These are phyloP conservation scores for Macadamia integrifolia DNA, from an alignment of 164 flowering plant genomes.

Conservation along the genomic window DNA sequence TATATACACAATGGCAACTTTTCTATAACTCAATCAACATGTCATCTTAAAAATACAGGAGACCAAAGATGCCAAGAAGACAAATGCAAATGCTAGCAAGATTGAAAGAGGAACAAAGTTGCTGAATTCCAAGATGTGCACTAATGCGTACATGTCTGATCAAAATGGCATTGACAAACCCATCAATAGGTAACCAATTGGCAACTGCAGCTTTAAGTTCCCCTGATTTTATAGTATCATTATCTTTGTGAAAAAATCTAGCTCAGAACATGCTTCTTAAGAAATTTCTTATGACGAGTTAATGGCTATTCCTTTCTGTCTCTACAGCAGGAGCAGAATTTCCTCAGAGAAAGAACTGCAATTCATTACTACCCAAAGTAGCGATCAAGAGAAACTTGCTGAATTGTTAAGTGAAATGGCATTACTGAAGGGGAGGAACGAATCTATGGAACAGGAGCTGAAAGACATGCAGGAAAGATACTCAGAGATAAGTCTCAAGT, in stretches of 20 bases:
- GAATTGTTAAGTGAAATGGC: slow-evolving; percentile 36
- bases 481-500: slow-evolving; percentile 85
- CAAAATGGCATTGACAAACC: slow-evolving; percentile 12
- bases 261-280: background rate
- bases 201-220: background rate
- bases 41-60: slow-evolving; percentile 23
- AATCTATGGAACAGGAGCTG: slow-evolving; percentile 69
- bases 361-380: slow-evolving; percentile 6
- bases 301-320: slow-evolving; percentile 1
- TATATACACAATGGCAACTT: no score
- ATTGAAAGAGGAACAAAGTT: slow-evolving; percentile 11
- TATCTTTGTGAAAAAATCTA: background rate
- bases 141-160: slow-evolving; percentile 1
- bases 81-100: slow-evolving; percentile 7
- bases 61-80: slow-evolving; percentile 3
- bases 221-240: background rate
- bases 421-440: slow-evolving; percentile 49
- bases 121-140: slow-evolving; percentile 3
- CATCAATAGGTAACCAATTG: slow-evolving; percentile 8
- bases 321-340: slow-evolving; percentile 18
- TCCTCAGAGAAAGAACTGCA: slow-evolving; percentile 15
- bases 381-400: slow-evolving; percentile 17
- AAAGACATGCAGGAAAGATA: slow-evolving; percentile 92
- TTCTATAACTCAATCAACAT: background rate
- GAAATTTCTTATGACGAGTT: background rate